Evolutionary conservation across 2,329 filamentous ascomycete species (phyloP), one percentile per base, ranked within the genome.

Genomic region (Zasmidium cellare): DNA sequence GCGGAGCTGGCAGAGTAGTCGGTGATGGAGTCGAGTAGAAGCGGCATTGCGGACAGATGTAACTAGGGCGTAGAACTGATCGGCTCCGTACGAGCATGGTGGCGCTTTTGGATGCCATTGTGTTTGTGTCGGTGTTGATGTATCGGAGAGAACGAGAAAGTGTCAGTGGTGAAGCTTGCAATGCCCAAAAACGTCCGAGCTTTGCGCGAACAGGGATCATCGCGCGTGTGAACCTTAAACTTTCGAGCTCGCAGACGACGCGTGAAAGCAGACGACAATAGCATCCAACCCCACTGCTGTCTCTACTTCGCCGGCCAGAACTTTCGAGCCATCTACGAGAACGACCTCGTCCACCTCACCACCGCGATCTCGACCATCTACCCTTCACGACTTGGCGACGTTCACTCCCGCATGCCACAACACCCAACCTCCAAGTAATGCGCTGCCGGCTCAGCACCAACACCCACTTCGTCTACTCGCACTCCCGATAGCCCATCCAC

Each of bases 1-100:
- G 71, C n/a, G 74, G 67, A 46, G 75, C 67, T 2, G 71, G 59
- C 3, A 67, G 44, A 35, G 55, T 51, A 20, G 67, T 60, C 25
- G 64, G 47, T 6, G 70, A 55, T 5, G 70, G 49, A 18, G 67
- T 59, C 41, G 67, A 66, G 49, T 58, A 61, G 49, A 66, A 65
- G 44, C 65, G 67, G 59, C 68, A 71, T 60, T 62, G 62, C 11
- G 61, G 55, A 55, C 67, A 69, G 56, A 67, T 52, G 47, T 56
- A 65, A 31, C 50, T 56, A 19, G 35, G 50, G 22, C 57, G 62
- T 14, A 60, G 25, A 9, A 56, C 35, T 9, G 58, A 18, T 47
- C 49, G 51, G 51, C 53, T 62, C 51, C 64, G 47, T 19, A 60
- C 45, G 20, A 68, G 56, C 35, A 60, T 41, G 56, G 20, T 53